These are phyloP conservation scores for Tricholoma flavovirens DNA, from an alignment of 768 basidiomycete genomes.

Conservation along the genomic window DNA sequence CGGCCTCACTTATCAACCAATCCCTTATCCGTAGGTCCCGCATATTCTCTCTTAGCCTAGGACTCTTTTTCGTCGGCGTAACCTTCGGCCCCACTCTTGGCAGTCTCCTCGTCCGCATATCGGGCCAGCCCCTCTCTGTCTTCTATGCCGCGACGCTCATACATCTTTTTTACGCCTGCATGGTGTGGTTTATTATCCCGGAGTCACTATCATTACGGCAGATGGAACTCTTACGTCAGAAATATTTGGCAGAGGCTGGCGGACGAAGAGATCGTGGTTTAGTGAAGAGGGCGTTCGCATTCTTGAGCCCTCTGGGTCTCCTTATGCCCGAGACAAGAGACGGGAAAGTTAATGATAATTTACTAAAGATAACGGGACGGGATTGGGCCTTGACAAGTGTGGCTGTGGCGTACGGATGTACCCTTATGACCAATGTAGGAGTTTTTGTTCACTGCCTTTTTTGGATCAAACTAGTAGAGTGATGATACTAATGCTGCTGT, in stretches of 20 bases:
- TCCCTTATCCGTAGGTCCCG: constrained; percentile 42
- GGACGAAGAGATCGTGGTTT: constrained; percentile 28
- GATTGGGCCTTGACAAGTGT: constrained; percentile 67
- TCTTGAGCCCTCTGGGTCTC: constrained; percentile 67
- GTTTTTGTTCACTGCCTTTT: neutral
- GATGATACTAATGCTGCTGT: neutral
- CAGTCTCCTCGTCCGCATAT: constrained; percentile 53
- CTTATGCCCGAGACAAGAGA: constrained; percentile 41
- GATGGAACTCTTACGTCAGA: constrained; percentile 35
- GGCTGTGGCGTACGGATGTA: constrained; percentile 46
- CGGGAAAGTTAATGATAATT: constrained; percentile 21
- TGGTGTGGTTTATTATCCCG: constrained; percentile 60
- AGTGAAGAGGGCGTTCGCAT: constrained; percentile 46
- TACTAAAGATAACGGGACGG: constrained; percentile 33
- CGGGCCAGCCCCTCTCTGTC: constrained; percentile 50
- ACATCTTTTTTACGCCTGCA: constrained; percentile 43
- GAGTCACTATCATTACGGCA: constrained; percentile 63
- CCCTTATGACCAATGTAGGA: constrained; percentile 42
- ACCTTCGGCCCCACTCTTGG: constrained; percentile 75
- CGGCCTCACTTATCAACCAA: neutral
- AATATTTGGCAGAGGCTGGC: constrained; percentile 29
- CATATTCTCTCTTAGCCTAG: constrained; percentile 58
- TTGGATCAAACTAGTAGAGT: neutral
- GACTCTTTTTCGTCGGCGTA: constrained; percentile 69
- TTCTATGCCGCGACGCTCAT: constrained; percentile 61